Evolutionary conservation across 257 asterid species (phyloP), one percentile per base, ranked within the genome.

Genomic region (Solanum ossicruentum): DNA sequence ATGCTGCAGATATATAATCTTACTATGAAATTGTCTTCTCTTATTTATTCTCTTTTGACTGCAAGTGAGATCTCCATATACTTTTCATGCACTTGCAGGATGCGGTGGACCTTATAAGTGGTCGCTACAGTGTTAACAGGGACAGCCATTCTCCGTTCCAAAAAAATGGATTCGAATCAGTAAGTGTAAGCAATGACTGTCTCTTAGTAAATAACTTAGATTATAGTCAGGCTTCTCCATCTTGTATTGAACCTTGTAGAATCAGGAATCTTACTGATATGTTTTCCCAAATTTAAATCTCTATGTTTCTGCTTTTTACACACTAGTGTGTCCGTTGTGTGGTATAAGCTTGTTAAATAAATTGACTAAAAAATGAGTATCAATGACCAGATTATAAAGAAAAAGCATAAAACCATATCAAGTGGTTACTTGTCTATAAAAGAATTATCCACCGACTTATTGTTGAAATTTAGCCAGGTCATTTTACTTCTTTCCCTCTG

Each of bases 31-130:
- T 52, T 23, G 28, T 26, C 43, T 5, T 78, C 28, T 52, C 18
- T 52, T 52, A 77, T 1, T 78, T 78, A 9, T 52, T 78, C 28
- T 78, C 83, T 78, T 51, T 52, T 9, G 47, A 28, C 39, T 78
- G 49, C 28, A 52, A 78, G 17, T 52, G 28, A 52, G 54, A 78
- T 52, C 65, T 15, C 49, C 26, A 52, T 23, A 52, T 58, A 58
- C 43, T 82, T 83, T 52, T 58, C 69, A 69, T 28, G 80, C 52
- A 60, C 79, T 72, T 61, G 36, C 93, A 95, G 98, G 99, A 97
- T 82, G 98, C 98, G 10, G 93, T 94, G 47, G 99, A 97, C 91
- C 98, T 97, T 82, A 87, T 95, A 70, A 93, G 94, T 87, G 99
- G 99, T 32, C 98, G 91, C 86, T 97, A 93, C 80, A 88, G 88